phyloP scores from a whole-genome alignment of 768 basidiomycete species.

The Mycena galopus region DNA sequence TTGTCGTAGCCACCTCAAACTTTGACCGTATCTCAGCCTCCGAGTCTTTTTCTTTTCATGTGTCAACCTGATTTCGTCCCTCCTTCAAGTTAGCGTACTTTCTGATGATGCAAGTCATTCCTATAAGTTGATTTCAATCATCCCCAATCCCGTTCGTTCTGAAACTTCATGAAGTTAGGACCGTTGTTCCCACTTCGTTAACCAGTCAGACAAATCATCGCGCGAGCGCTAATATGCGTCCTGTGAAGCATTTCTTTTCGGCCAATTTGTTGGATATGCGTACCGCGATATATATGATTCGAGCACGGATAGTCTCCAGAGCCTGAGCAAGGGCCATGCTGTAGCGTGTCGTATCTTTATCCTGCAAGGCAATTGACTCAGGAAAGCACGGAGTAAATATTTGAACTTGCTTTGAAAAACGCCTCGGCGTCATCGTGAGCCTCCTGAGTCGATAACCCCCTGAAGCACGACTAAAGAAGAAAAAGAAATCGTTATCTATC shows the following conservation, averaged over 20 bases:
- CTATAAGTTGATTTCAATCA: no score
- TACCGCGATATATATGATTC: slow-evolving; percentile 61
- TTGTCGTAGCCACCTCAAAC: no score
- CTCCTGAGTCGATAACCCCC: slow-evolving; percentile 55
- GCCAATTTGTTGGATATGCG: neutral
- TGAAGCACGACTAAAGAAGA: slow-evolving; percentile 6
- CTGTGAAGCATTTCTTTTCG: neutral
- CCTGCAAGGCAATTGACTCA: slow-evolving; percentile 39
- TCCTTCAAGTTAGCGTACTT: no score
- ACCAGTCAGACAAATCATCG: slow-evolving; percentile 20
- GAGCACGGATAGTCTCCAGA: slow-evolving; percentile 60
- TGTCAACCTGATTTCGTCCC: no score
- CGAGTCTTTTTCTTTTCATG: no score
- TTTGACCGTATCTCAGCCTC: no score
- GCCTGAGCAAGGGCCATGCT: slow-evolving; percentile 60
- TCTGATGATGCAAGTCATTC: no score
- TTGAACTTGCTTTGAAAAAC: slow-evolving; percentile 67
- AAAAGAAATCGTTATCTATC: neutral
- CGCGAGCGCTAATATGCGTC: neutral
- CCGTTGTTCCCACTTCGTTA: slow-evolving; percentile 26
- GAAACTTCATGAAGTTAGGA: neutral
- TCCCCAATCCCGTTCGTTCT: no score
- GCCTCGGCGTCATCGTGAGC: slow-evolving; percentile 61
- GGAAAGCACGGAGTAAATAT: neutral
- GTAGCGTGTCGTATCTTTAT: slow-evolving; percentile 61